phyloP scores from a whole-genome alignment of 371 early-diverging fungal genomes.

The Saksenaea vasiformis region DNA sequence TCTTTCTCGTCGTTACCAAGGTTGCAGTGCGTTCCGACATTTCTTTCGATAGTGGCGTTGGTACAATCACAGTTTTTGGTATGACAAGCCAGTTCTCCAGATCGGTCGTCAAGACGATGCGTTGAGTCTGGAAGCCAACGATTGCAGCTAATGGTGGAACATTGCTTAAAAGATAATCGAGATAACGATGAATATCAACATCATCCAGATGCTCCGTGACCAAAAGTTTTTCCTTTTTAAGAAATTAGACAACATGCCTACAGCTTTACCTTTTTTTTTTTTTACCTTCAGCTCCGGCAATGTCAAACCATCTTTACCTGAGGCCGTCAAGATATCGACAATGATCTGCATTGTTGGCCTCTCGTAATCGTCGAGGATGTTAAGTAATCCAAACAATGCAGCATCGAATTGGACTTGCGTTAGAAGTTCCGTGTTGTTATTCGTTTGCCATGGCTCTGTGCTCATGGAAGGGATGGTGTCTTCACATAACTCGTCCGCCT shows the following conservation, averaged over 20 bases:
- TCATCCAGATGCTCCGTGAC: conserved; percentile 2
- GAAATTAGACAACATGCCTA: neutral
- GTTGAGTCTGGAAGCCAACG: conserved; percentile 26
- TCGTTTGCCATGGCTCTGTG: neutral
- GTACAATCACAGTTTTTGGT: neutral
- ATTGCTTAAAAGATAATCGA: conserved; percentile 13
- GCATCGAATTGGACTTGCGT: conserved; percentile 3
- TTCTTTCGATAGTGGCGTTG: neutral
- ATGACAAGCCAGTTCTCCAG: conserved; percentile 17
- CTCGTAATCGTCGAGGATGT: neutral
- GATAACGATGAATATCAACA: conserved; percentile 6
- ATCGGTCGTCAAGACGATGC: conserved; percentile 21
- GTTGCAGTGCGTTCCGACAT: neutral
- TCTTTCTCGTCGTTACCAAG: conserved; percentile 4
- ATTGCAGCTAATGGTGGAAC: conserved; percentile 14
- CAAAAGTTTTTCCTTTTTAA: conserved; percentile 8
- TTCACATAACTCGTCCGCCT: too few relatives aligned
- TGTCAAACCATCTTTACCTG: conserved; percentile 13
- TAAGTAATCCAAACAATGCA: conserved; percentile 5
- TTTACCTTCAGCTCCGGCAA: conserved; percentile 23
- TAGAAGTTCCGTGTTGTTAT: neutral
- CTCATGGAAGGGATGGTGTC: neutral
- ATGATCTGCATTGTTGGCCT: conserved; percentile 8
- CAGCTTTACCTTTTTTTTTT: neutral
- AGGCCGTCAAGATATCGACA: conserved; percentile 7